Percentiles rank a stretch among this genome's conserved stretches.
phyloP scores from a whole-genome alignment of 192 early-diverging fungal species.

The Linnemannia exigua region DNA sequence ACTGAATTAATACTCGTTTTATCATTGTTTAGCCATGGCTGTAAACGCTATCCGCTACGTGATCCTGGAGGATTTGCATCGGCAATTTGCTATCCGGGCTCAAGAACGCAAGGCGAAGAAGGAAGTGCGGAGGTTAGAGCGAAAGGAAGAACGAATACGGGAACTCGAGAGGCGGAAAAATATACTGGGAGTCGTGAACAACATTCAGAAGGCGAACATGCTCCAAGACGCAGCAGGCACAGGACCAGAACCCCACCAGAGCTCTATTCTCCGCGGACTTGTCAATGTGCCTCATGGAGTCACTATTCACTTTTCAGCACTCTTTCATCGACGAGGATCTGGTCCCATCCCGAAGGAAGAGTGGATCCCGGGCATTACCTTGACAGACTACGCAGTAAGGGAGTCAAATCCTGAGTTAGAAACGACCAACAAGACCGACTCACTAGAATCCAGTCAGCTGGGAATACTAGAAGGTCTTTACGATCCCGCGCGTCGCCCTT shows the following conservation, averaged over 20 bases:
- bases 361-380: not conserved
- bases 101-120: not conserved
- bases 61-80: slow-evolving; percentile 8
- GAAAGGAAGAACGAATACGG: not conserved
- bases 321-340: not conserved
- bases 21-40: slow-evolving; percentile 5
- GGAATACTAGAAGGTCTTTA: not conserved
- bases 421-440: not conserved
- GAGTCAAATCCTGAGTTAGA: not conserved
- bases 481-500: not conserved
- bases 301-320: not conserved
- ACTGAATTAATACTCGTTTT: not conserved
- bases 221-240: not conserved
- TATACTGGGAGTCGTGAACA: not conserved
- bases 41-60: slow-evolving; percentile 20
- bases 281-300: not conserved
- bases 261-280: not conserved
- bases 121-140: slow-evolving; percentile 1
- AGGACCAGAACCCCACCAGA: not conserved
- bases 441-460: not conserved
- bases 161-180: not conserved
- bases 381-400: not conserved
- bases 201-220: not conserved
- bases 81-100: slow-evolving; percentile 1
- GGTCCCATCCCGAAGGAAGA: not conserved